Conservation (phyloP, 2,329 filamentous ascomycete genomes). For the Sclerotinia glacialis region DNA sequence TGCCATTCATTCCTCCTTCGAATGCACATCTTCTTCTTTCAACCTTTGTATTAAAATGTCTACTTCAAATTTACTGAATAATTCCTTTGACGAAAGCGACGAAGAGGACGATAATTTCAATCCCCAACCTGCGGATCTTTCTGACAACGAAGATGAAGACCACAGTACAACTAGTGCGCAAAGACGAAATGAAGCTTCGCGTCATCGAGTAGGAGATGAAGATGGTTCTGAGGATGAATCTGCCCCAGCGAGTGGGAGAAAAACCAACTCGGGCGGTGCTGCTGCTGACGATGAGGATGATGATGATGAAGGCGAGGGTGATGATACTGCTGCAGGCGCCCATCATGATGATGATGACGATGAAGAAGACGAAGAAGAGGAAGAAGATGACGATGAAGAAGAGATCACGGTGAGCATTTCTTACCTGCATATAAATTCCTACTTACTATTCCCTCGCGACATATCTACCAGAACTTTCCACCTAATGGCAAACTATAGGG, state of each 20-base stretch:
- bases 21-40: constrained; percentile 17
- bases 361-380: constrained; percentile 50
- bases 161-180: constrained; percentile 33
- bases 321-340: constrained; percentile 36
- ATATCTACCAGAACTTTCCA: constrained; percentile 30
- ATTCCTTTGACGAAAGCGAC: constrained; percentile 55
- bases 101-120: constrained; percentile 90
- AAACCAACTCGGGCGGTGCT: constrained; percentile 13
- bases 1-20: background rate
- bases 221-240: constrained; percentile 48
- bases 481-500: constrained; percentile 45
- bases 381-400: constrained; percentile 64
- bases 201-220: constrained; percentile 43
- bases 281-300: constrained; percentile 40
- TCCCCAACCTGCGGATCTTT: constrained; percentile 62
- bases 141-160: constrained; percentile 62
- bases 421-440: constrained; percentile 1
- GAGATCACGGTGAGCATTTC: constrained; percentile 49
- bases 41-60: constrained; percentile 32
- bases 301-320: constrained; percentile 46
- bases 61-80: constrained; percentile 33
- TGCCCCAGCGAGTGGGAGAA: constrained; percentile 40
- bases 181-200: constrained; percentile 34
- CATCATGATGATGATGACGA: constrained; percentile 45
- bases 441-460: constrained; percentile 10